phyloP scores from a whole-genome alignment of 768 basidiomycete species.

The Suillus clintonianus region DNA sequence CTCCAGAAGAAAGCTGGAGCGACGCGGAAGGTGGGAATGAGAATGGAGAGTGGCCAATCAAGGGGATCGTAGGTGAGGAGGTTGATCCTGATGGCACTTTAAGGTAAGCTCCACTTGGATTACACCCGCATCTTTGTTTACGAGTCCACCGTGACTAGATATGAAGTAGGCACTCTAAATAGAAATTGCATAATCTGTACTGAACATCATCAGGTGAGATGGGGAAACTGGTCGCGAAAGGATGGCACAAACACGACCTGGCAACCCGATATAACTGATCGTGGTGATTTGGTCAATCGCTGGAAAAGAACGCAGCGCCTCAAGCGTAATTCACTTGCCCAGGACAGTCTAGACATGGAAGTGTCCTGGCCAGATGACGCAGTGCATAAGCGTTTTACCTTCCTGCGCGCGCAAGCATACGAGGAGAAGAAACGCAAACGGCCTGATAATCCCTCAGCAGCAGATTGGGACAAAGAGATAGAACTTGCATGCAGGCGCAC shows the following conservation, averaged over 20 bases:
- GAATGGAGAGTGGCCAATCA: conserved; percentile 30
- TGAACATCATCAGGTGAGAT: conserved; percentile 43
- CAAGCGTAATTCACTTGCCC: conserved; percentile 31
- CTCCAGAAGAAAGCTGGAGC: conserved; percentile 33
- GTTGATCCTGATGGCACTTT: conserved; percentile 29
- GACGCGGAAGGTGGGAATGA: conserved; percentile 33
- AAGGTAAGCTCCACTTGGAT: conserved; percentile 16
- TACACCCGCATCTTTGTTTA: conserved; percentile 3
- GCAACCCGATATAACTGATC: conserved; percentile 33
- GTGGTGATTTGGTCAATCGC: conserved; percentile 15
- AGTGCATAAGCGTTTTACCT: conserved; percentile 44
- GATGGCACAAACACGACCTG: conserved; percentile 61
- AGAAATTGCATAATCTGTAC: neutral
- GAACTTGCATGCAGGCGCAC: conserved; percentile 16
- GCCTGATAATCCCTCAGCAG: conserved; percentile 11
- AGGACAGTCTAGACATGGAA: conserved; percentile 37
- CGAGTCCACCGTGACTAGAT: conserved; percentile 27
- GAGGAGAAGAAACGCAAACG: conserved; percentile 41
- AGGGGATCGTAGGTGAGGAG: conserved; percentile 32
- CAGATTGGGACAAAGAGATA: conserved; percentile 29
- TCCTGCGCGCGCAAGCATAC: conserved; percentile 45
- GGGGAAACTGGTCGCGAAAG: conserved; percentile 51
- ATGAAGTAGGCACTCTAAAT: conserved; percentile 26
- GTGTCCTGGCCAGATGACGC: conserved; percentile 42
- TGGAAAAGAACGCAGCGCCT: conserved; percentile 39